Percentiles rank a stretch among this genome's conserved stretches.
Evolutionary conservation across 1,139 yeast genomes (phyloP).

Genomic region (Meyerozyma athensensis): DNA sequence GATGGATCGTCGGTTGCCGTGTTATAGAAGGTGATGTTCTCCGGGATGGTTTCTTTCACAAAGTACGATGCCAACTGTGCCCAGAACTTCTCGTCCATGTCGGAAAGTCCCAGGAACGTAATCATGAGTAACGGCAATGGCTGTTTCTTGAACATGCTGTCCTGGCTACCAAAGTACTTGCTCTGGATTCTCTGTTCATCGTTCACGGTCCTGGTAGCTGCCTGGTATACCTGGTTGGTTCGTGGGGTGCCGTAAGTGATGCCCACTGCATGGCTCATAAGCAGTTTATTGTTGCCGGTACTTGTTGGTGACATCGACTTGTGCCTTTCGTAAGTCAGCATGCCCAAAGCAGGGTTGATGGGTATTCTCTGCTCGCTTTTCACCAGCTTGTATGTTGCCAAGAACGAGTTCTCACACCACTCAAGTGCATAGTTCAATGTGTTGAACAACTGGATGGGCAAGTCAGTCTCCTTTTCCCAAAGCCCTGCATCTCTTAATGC

Average conservation of each 20-base stretch:
- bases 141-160: slow-evolving; percentile 40
- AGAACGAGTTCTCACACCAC: slow-evolving; percentile 93
- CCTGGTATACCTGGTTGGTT: slow-evolving; percentile 54
- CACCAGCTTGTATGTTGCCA: slow-evolving; percentile 54
- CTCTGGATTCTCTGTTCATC: slow-evolving; percentile 36
- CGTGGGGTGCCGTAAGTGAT: slow-evolving; percentile 55
- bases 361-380: slow-evolving; percentile 18
- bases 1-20: slow-evolving; percentile 29
- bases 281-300: slow-evolving; percentile 9
- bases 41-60: slow-evolving; percentile 43
- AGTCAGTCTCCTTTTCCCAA: slow-evolving; percentile 43
- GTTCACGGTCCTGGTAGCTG: slow-evolving; percentile 52
- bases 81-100: slow-evolving; percentile 66
- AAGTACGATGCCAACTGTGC: slow-evolving; percentile 48
- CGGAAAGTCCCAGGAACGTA: slow-evolving; percentile 63
- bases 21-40: slow-evolving; percentile 47
- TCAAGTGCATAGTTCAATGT: slow-evolving; percentile 85
- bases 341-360: slow-evolving; percentile 8
- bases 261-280: slow-evolving; percentile 13
- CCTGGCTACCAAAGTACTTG: slow-evolving; percentile 23
- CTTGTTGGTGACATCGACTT: slow-evolving; percentile 5
- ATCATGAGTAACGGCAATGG: slow-evolving; percentile 69
- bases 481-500: slow-evolving; percentile 71
- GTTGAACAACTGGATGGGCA: slow-evolving; percentile 57
- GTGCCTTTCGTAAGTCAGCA: slow-evolving; percentile 2